These are phyloP conservation scores for Zostera marina DNA, from an alignment of 116 monocot genomes.

Conservation along the genomic window DNA sequence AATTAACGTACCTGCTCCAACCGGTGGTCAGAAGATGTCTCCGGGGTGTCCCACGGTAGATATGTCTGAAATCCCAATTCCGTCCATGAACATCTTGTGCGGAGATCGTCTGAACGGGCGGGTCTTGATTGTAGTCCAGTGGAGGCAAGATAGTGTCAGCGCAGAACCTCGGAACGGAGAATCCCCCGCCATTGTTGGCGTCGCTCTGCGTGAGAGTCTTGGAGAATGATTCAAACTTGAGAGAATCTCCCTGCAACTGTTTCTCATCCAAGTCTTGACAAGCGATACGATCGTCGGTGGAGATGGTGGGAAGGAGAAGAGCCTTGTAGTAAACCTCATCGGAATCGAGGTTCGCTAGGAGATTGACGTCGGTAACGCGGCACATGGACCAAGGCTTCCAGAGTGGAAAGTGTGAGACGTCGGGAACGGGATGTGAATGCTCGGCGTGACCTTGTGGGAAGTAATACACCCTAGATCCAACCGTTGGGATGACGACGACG, in stretches of 20 bases:
- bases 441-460: constrained; percentile 1
- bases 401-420: not conserved
- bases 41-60: constrained; percentile 5
- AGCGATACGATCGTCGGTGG: not conserved
- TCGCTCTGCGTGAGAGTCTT: constrained; percentile 4
- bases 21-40: constrained; percentile 7
- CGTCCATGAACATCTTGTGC: constrained; percentile 23
- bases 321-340: constrained; percentile 3
- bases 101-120: constrained; percentile 23
- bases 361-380: not conserved
- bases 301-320: not conserved
- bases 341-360: not conserved
- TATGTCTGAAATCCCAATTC: constrained; percentile 26
- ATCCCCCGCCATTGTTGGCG: constrained; percentile 49
- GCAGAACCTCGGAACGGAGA: constrained; percentile 47
- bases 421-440: not conserved
- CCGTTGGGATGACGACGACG: not conserved
- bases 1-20: constrained; percentile 83
- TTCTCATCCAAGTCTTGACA: not conserved
- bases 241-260: not conserved
- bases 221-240: not conserved
- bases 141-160: constrained; percentile 38
- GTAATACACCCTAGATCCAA: not conserved
- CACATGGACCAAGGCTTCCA: not conserved
- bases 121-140: constrained; percentile 13